Base-by-base conservation (phyloP, 1,284 basidiomycete genomes). In the Rhodofomes roseus region DNA sequence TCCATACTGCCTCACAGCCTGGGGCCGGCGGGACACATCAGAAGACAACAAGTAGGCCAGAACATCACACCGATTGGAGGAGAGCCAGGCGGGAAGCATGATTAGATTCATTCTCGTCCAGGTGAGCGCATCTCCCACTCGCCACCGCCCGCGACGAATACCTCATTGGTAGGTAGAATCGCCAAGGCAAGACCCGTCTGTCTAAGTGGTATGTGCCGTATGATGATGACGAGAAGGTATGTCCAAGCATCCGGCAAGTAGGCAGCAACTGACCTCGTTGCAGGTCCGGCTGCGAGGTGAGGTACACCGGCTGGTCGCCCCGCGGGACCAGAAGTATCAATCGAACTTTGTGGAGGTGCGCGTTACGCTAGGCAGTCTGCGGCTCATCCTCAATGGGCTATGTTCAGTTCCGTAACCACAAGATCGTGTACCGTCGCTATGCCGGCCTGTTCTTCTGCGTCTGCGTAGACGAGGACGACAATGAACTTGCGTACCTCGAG, bases 141-240 rank as follows among this genome's bases (percentile, higher is more conserved):
- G 9, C 20, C 14, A 22, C 40, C 46, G 5, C 18, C 44, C 22
- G 36, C n/a, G 53, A 34, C 20, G 9, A 16, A 53, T 39, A 43
- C 50, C 22, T 22, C 18, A 36, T 59, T 46, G 31, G 55, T 46
- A 41, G 41, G 52, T 71, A 97, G 93, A 98, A 98, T 72, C 86
- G 96, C 55, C 96, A 99, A 79, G 97, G 97, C 44, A 99, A 99
- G 79, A 97, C 96, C 2, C 83, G 96, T 43, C 75, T 98, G 51
- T 96, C 94, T 18, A 99, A 98, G 77, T 98, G 95, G 94, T 98
- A 97, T 77, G 92, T 91, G 31, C 95, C 95, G 1, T 96, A 93
- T 66, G 94, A 96, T 64, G 95, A 97, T 69, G 94, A 96, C 66
- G 95, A 96, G 80, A 97, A 96, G 86, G 93, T 92, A 60, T 52